Conservation (phyloP, 345 rosid species). For the Lumnitzera littorea region DNA sequence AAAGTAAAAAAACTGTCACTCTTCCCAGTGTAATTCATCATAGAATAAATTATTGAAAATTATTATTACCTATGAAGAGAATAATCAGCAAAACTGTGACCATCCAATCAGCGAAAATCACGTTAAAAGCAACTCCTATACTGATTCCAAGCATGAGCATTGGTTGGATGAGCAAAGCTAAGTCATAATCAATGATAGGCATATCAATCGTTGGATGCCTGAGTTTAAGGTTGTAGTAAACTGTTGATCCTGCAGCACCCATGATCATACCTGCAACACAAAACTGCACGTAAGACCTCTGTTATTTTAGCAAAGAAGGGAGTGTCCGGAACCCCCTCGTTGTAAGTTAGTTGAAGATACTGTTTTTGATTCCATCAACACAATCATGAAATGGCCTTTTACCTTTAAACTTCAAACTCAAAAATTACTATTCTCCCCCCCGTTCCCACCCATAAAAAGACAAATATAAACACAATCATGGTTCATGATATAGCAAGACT, state of each 20-base stretch:
- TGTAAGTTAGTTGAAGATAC: too few species aligned
- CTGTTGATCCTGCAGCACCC: slow-evolving; percentile 52
- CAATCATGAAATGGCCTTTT: too few species aligned
- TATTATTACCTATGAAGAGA: slow-evolving; percentile 35
- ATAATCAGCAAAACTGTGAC: slow-evolving; percentile 48
- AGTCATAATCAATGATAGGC: slow-evolving; percentile 51
- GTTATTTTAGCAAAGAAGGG: too few species aligned
- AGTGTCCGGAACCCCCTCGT: too few species aligned
- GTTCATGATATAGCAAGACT: too few species aligned
- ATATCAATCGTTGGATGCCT: slow-evolving; percentile 43
- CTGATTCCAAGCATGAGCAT: slow-evolving; percentile 60
- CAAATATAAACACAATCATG: too few species aligned
- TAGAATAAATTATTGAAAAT: background rate
- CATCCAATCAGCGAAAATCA: slow-evolving; percentile 56
- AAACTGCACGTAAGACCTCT: slow-evolving; percentile 1
- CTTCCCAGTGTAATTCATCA: background rate
- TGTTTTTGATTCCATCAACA: too few species aligned
- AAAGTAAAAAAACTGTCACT: background rate
- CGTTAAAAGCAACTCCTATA: slow-evolving; percentile 48
- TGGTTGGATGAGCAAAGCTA: slow-evolving; percentile 48
- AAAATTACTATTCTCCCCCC: too few species aligned
- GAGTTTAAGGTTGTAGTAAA: slow-evolving; percentile 40
- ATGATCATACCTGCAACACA: slow-evolving; percentile 40
- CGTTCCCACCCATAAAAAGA: too few species aligned
- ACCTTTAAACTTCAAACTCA: too few species aligned